phyloP scores from a whole-genome alignment of 306 rosid genomes.

The Canavalia ensiformis region DNA sequence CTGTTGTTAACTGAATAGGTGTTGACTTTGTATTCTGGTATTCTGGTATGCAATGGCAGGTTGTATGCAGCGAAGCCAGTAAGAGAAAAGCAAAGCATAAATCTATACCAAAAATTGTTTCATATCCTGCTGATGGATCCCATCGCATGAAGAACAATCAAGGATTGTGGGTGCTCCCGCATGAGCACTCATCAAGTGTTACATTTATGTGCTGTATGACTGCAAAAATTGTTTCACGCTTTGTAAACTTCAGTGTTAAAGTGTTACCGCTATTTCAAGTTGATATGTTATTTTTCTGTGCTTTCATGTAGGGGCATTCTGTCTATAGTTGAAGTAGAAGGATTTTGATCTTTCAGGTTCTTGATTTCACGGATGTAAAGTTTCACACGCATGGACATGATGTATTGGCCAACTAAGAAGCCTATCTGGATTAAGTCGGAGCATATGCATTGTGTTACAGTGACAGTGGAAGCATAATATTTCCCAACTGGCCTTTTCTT shows the following conservation, averaged over 20 bases:
- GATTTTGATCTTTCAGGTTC: constrained; percentile 50
- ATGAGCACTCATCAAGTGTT: constrained; percentile 47
- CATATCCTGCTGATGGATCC: constrained; percentile 43
- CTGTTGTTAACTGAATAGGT: neutral
- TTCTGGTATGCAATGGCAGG: constrained; percentile 60
- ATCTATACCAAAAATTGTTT: constrained; percentile 54
- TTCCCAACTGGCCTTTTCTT: constrained; percentile 1
- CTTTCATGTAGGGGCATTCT: constrained; percentile 48
- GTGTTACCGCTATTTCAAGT: constrained; percentile 56
- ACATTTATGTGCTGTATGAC: constrained; percentile 69
- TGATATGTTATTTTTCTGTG: constrained; percentile 45
- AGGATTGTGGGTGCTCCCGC: constrained; percentile 39
- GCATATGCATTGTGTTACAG: constrained; percentile 30
- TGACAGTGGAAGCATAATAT: constrained; percentile 41
- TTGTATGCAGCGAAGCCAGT: constrained; percentile 68
- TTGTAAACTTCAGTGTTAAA: constrained; percentile 56
- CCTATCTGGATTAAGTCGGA: constrained; percentile 36
- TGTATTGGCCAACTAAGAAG: constrained; percentile 49
- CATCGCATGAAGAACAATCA: constrained; percentile 28
- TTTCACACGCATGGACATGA: constrained; percentile 46
- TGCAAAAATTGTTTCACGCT: constrained; percentile 55
- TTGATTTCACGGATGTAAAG: constrained; percentile 53
- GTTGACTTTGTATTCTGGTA: constrained; percentile 28
- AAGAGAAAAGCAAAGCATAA: constrained; percentile 47
- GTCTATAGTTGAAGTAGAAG: constrained; percentile 52